Conservation (phyloP, 2,329 filamentous ascomycete species). For the Colletotrichum sp. region DNA sequence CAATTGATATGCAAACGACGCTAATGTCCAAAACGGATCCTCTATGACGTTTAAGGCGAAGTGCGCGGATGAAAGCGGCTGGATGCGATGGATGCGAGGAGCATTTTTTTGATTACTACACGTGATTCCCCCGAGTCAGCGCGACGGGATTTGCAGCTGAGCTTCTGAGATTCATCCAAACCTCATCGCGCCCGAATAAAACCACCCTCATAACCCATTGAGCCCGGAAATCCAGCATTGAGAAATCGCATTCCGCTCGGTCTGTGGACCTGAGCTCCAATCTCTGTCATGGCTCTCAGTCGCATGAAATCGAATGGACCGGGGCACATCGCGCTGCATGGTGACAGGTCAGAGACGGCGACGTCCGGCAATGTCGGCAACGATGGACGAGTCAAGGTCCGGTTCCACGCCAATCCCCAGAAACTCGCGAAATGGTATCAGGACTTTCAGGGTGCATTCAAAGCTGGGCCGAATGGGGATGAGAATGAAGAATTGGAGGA, state of each 20-base stretch:
- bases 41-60: slow-evolving; percentile 1
- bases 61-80: background rate
- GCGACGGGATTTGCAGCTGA: background rate
- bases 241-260: background rate
- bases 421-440: slow-evolving; percentile 30
- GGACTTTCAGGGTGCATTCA: slow-evolving; percentile 21
- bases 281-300: slow-evolving; percentile 28
- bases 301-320: slow-evolving; percentile 30
- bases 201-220: background rate
- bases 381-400: slow-evolving; percentile 35
- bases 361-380: slow-evolving; percentile 29
- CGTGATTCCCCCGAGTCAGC: slow-evolving; percentile 8
- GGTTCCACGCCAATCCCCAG: slow-evolving; percentile 32
- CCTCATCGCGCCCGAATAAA: background rate
- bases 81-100: background rate
- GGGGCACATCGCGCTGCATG: slow-evolving; percentile 30
- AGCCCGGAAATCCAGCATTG: background rate
- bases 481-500: background rate
- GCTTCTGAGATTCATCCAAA: background rate
- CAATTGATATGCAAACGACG: background rate
- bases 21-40: background rate
- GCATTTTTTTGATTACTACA: background rate
- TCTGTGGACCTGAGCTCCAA: background rate
- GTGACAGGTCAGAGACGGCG: slow-evolving; percentile 23
- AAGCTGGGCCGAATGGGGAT: background rate